Percentiles rank a stretch among this genome's conserved stretches.
Conservation (phyloP, 306 rosid species). For the Rubus parviflorus region DNA sequence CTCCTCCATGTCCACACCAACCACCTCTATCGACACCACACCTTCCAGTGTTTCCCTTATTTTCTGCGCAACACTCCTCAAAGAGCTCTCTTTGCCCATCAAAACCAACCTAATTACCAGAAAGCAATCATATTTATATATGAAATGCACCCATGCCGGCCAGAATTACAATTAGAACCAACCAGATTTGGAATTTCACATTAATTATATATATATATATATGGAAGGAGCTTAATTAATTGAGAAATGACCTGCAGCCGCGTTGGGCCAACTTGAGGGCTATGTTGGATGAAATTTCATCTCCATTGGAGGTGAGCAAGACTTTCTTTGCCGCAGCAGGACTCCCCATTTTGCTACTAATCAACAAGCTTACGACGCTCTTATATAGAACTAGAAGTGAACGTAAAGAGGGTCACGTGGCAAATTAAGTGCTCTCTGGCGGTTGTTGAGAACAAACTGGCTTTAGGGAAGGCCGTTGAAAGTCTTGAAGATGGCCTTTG, state of each 20-base stretch:
- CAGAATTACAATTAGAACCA: neutral
- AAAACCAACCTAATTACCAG: conserved; percentile 57
- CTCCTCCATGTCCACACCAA: conserved; percentile 61
- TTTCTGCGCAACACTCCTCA: conserved; percentile 30
- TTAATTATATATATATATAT: too few species aligned
- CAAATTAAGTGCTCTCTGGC: too few species aligned
- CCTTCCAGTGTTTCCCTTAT: conserved; percentile 39
- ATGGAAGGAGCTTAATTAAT: too few species aligned
- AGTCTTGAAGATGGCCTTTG: neutral
- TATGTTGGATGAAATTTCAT: conserved; percentile 58
- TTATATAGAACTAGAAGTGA: neutral
- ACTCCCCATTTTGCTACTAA: conserved; percentile 22
- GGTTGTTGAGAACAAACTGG: neutral
- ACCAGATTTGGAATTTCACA: neutral
- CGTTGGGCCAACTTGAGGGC: conserved; percentile 68
- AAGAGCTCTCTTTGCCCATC: conserved; percentile 58
- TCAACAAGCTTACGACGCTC: neutral
- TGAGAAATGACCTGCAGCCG: conserved; percentile 72
- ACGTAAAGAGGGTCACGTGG: neutral
- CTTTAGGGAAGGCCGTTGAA: neutral
- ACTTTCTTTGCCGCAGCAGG: conserved; percentile 49
- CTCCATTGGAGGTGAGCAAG: conserved; percentile 67
- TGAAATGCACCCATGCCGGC: conserved; percentile 5
- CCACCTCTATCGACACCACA: conserved; percentile 42
- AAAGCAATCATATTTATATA: neutral